A percentile compares a stretch with the other conserved stretches of the same genome.
Evolutionary conservation across 148 eudicot species (phyloP).

Genomic region (Euryodendron excelsum): DNA sequence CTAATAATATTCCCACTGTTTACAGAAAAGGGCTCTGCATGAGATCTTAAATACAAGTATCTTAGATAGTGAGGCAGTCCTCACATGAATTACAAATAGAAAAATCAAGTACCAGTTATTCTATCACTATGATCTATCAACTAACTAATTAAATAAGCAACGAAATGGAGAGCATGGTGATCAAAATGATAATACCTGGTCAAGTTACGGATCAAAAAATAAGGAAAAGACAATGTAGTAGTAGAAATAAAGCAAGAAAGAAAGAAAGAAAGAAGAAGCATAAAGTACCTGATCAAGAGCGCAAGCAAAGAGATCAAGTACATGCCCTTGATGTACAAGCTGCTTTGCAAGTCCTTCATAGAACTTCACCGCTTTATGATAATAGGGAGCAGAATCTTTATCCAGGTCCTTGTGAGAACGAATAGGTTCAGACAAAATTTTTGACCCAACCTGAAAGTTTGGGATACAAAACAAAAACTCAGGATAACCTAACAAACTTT

Average conservation of each 20-base stretch:
- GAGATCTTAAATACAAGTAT: background rate
- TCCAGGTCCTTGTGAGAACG: constrained; percentile 98
- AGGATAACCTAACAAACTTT: constrained; percentile 2
- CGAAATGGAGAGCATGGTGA: background rate
- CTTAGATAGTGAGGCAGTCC: background rate
- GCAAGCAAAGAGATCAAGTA: constrained; percentile 91
- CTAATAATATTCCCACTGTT: background rate
- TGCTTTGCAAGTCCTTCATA: constrained; percentile 89
- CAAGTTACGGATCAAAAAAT: constrained; percentile 26
- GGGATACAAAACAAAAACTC: constrained; percentile 1
- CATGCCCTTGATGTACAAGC: constrained; percentile 96
- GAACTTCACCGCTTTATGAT: constrained; percentile 87
- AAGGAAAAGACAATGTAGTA: background rate
- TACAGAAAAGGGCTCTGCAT: background rate
- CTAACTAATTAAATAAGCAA: background rate
- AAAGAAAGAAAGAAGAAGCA: background rate
- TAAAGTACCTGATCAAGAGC: constrained; percentile 91
- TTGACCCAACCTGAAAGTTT: constrained; percentile 74
- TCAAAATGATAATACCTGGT: constrained; percentile 44
- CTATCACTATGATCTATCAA: background rate
- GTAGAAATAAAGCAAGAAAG: background rate
- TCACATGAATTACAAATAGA: background rate
- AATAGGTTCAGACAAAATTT: constrained; percentile 80
- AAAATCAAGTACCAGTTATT: background rate
- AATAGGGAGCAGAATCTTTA: constrained; percentile 88